Conservation (phyloP, 116 monocot genomes). For the Trichopus zeylanicus region DNA sequence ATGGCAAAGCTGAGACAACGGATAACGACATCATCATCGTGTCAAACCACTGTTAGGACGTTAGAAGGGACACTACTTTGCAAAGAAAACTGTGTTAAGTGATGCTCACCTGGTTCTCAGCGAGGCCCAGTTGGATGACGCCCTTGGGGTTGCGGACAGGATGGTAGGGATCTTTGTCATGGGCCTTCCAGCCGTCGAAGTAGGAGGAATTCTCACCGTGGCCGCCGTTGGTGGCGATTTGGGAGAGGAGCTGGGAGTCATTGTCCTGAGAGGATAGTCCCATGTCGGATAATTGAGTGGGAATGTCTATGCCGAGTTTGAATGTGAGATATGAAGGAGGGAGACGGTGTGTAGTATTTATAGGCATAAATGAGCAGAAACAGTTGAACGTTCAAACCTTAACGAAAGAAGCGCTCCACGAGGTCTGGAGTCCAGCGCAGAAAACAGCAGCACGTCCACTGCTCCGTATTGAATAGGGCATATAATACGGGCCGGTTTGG, state of each 20-base stretch:
- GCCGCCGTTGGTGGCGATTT: conserved; percentile 26
- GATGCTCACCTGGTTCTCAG: conserved; percentile 41
- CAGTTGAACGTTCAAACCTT: too few relatives aligned
- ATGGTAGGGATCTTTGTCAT: conserved; percentile 41
- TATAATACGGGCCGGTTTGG: too few relatives aligned
- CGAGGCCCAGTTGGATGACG: conserved; percentile 62
- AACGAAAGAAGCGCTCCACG: too few relatives aligned
- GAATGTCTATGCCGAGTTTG: too few relatives aligned
- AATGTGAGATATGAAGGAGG: too few relatives aligned
- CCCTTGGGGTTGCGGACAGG: conserved; percentile 22
- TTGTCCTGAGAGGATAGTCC: too few relatives aligned
- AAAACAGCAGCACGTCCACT: too few relatives aligned
- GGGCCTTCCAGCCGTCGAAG: conserved; percentile 63
- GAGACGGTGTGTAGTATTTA: too few relatives aligned
- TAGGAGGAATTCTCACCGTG: conserved; percentile 50
- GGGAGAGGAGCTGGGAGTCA: conserved; percentile 42
- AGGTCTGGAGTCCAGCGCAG: too few relatives aligned
- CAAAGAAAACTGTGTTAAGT: neutral
- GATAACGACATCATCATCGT: neutral
- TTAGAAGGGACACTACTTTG: neutral
- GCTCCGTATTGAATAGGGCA: too few relatives aligned
- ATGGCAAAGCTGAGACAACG: conserved; percentile 29
- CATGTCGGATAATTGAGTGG: too few relatives aligned
- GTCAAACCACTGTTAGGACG: neutral
- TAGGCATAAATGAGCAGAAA: too few relatives aligned